Evolutionary conservation across 176 grass and related monocot genomes (phyloP), one percentile per base, ranked within the genome.

Genomic region (Avena eriantha): DNA sequence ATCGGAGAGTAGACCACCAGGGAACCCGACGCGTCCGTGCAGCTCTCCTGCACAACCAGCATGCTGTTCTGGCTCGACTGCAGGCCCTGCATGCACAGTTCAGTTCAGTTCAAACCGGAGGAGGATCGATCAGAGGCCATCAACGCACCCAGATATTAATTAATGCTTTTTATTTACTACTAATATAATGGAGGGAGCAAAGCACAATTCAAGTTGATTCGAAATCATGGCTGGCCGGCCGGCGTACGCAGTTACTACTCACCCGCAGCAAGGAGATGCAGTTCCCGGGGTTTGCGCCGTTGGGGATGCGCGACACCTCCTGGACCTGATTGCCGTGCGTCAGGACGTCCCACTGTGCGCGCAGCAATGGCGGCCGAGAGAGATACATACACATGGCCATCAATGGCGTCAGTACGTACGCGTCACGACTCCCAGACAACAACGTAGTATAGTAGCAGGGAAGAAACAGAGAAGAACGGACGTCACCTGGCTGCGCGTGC

Each of bases 41-140:
- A 93, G 92, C 92, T 94, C 94, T 99, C 97, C 87, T 99, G 97
- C 5, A 99, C 87, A 82, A 97, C 94, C 79, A 99, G 90, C 90
- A 91, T 97, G 89, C 24, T 90, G 79, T 91, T 94, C 83, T 94
- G 92, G 83, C 81, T 93, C 19, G 90, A 16, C 57, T 90, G 90
- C 43, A 93, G 54, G 3, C 89, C 89, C 97, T 99, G 39, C 39
- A 41, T 41, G 39, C 39, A 63, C 59, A n/a, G 55, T 33, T 29
- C 61, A 33, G 48, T 34, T 36, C 63, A 59, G 39, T 41, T 22
- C 53, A 18, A 18, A 63, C 35, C 57, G 21, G 21, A n/a, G 2
- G 57, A 60, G 63, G 63, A 66, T 31, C 13, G 33, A 51, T 51
- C 5, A 15, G 23, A 1, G 22, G 59, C 22, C 59, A 63, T 61